A percentile compares a stretch with the other conserved stretches of the same genome.
Evolutionary conservation across 2,329 filamentous ascomycete species (phyloP).

Genomic region (Nigrograna mackinnonii): DNA sequence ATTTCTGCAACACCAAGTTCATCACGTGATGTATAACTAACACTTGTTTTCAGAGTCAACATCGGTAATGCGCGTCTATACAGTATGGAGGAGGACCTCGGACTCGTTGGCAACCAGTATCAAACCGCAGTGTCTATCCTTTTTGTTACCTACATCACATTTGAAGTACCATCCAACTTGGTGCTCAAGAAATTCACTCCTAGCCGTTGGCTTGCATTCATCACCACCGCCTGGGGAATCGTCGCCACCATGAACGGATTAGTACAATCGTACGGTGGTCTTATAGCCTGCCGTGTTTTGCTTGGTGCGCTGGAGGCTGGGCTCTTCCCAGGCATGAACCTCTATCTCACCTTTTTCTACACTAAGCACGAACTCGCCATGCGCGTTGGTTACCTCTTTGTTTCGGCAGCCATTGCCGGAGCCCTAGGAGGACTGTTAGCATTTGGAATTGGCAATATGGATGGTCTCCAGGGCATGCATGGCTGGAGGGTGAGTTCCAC

Average conservation of each 20-base stretch:
- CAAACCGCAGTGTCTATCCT: too few species aligned
- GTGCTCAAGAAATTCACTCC: too few species aligned
- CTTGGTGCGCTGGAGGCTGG: constrained; percentile 11
- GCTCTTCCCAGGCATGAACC: constrained; percentile 16
- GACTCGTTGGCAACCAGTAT: too few species aligned
- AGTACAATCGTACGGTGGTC: constrained; percentile 5
- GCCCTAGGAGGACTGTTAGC: constrained; percentile 38
- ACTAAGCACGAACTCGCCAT: constrained; percentile 34
- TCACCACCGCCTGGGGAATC: too few species aligned
- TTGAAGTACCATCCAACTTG: too few species aligned
- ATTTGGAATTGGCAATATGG: constrained; percentile 36
- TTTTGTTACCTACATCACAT: too few species aligned
- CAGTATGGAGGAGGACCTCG: too few species aligned
- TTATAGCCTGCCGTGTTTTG: constrained; percentile 8
- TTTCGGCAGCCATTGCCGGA: constrained; percentile 28
- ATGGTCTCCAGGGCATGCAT: constrained; percentile 29
- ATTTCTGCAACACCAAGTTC: too few species aligned
- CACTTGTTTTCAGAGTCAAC: too few species aligned
- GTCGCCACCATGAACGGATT: constrained; percentile 2
- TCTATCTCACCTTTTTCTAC: constrained; percentile 39
- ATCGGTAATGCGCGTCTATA: too few species aligned
- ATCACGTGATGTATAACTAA: too few species aligned
- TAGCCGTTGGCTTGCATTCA: too few species aligned
- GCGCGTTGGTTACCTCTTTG: constrained; percentile 29
- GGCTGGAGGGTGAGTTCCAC: constrained; percentile 33